Evolutionary conservation across 352 stramenopile species (phyloP), one percentile per base, ranked within the genome.

Genomic region (Phytophthora europaea): DNA sequence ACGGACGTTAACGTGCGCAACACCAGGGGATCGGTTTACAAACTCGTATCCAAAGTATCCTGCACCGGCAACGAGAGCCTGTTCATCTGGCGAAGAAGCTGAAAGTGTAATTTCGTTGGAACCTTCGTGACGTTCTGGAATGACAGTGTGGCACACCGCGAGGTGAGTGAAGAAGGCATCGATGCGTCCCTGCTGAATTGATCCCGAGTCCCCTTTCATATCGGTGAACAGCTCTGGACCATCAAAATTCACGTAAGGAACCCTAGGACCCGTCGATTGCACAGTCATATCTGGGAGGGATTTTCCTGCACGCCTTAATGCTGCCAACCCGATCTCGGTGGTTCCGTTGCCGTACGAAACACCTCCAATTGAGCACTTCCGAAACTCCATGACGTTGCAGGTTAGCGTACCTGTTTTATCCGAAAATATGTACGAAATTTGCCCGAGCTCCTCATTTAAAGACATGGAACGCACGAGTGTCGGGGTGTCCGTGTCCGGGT

Each of bases 351-450:
- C 94, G 61, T 98, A 99, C 2, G 92, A 93, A 12, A 92, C 63
- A 0, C 96, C 96, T 10, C 86, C 92, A 55, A 99, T 95, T 2
- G 92, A 96, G 65, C 95, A 98, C 63, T 97, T 97, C 31, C 95
- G 83, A 55, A 99, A 99, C 74, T 99, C 91, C 98, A 99, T 99
- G 6, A 99, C 86, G 80, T 99, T 99, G 76, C 97, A 98, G 2
- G 98, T 99, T 5, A 99, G 82, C n/a, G 98, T 99, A n/a, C 98
- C 98, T 2, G 98, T 99, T 73, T 99, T 99, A 82, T 99, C 98
- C 2, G 91, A 98, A 78, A 99, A 99, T 6, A 99, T 95, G 70
- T 99, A 99, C 31, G 97, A 93, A 53, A 99, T 98, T 85, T 99
- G 94, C 3, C 98, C 98, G 15, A 99, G 85, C 59, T 99, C 94